These are phyloP conservation scores for Lachnellula suecica DNA, from an alignment of 2,329 filamentous ascomycete genomes.

Conservation along the genomic window DNA sequence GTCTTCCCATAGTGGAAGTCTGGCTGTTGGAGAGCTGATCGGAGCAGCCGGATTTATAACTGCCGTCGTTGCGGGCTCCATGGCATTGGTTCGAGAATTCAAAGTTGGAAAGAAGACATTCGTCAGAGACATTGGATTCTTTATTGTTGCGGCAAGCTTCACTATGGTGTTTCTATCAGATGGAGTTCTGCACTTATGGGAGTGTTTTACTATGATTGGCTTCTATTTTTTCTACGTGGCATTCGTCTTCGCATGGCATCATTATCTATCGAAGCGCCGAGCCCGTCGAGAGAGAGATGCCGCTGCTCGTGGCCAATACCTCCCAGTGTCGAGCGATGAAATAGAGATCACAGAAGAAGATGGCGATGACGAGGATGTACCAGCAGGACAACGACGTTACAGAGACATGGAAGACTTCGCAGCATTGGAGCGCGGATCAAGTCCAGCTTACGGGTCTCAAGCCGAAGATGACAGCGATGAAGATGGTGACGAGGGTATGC, in stretches of 20 bases:
- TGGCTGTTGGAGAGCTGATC: slow-evolving; percentile 93
- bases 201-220: slow-evolving; percentile 84
- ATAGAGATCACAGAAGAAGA: slow-evolving; percentile 66
- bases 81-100: slow-evolving; percentile 96
- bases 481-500: slow-evolving; percentile 56
- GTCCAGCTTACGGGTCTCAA: slow-evolving; percentile 43
- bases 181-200: slow-evolving; percentile 81
- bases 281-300: slow-evolving; percentile 64
- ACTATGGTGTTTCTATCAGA: slow-evolving; percentile 86
- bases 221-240: slow-evolving; percentile 90
- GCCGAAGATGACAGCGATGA: slow-evolving; percentile 42
- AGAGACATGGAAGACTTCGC: slow-evolving; percentile 30
- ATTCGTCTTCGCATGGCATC: slow-evolving; percentile 90
- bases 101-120: slow-evolving; percentile 88
- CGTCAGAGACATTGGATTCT: slow-evolving; percentile 88
- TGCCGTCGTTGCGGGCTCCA: slow-evolving; percentile 91
- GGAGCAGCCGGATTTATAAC: slow-evolving; percentile 96
- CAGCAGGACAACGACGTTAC: slow-evolving; percentile 32
- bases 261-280: slow-evolving; percentile 67
- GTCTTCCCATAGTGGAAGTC: slow-evolving; percentile 93
- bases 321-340: slow-evolving; percentile 52
- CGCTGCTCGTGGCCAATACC: slow-evolving; percentile 72
- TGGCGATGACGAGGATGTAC: slow-evolving; percentile 54
- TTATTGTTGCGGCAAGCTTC: slow-evolving; percentile 82
- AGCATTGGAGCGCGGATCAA: slow-evolving; percentile 28